Conservation (phyloP, 192 early-diverging fungal genomes). For the Hyaloraphidium curvatum region DNA sequence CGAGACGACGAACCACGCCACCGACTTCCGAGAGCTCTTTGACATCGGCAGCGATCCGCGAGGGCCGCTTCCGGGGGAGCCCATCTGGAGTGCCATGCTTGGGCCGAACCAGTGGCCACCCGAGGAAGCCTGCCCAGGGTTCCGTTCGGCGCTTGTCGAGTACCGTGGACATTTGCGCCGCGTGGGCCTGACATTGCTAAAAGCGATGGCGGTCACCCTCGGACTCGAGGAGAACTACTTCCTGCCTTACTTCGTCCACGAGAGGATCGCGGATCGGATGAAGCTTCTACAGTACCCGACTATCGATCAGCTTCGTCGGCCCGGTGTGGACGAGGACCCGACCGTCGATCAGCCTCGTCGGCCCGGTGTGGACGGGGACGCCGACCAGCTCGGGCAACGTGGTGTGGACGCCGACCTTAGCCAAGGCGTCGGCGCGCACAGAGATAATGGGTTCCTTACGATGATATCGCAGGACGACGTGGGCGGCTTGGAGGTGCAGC, state of each 20-base stretch:
- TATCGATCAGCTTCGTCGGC: no score
- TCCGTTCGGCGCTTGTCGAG: constrained; percentile 16
- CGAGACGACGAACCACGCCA: constrained; percentile 26
- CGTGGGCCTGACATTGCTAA: constrained; percentile 23
- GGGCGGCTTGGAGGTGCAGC: constrained; percentile 38
- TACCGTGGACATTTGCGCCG: constrained; percentile 18
- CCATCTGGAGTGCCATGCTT: constrained; percentile 22
- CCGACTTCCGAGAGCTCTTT: constrained; percentile 28
- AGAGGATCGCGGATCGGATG: constrained; percentile 15
- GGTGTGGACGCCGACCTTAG: constrained; percentile 15
- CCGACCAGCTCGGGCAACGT: no score
- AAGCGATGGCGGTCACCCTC: constrained; percentile 24
- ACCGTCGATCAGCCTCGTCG: no score
- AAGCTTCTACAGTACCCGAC: constrained; percentile 23
- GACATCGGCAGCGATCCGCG: constrained; percentile 30
- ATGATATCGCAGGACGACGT: constrained; percentile 33
- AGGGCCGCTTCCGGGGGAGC: constrained; percentile 8
- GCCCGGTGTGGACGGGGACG: no score
- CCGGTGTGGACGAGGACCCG: no score
- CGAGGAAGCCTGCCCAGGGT: constrained; percentile 13
- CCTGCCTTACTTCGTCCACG: constrained; percentile 19
- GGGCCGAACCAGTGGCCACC: constrained; percentile 45
- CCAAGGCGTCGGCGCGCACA: constrained; percentile 41
- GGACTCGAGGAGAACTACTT: constrained; percentile 18
- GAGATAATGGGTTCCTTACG: constrained; percentile 30